Conservation (phyloP, 177 flowering plant species). For the Vitis hybrid region DNA sequence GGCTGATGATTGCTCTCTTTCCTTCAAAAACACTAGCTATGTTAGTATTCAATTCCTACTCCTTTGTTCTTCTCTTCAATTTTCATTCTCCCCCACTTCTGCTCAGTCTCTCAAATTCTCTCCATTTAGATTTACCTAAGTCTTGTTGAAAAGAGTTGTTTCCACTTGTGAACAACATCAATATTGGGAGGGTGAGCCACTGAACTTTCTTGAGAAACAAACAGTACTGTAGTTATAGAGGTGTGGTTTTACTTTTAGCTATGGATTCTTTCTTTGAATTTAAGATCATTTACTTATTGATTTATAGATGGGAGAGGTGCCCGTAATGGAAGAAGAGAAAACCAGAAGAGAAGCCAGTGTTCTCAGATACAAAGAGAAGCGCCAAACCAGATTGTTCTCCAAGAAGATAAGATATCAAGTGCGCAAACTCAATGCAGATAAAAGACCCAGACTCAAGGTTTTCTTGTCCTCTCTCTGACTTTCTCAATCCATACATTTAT, state of each 20-base stretch:
- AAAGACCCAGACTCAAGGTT: slow-evolving; percentile 66
- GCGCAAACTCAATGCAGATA: slow-evolving; percentile 68
- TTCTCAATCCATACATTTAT: slow-evolving; percentile 1
- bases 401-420: slow-evolving; percentile 75
- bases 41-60: slow-evolving; percentile 22
- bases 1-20: slow-evolving; percentile 32
- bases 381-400: slow-evolving; percentile 55
- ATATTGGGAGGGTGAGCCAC: neutral
- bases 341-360: slow-evolving; percentile 62
- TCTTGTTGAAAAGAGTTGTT: too few relatives aligned
- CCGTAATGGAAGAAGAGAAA: slow-evolving; percentile 51
- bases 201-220: slow-evolving; percentile 8
- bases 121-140: neutral
- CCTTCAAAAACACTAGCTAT: slow-evolving; percentile 20
- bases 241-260: too few relatives aligned
- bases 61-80: neutral
- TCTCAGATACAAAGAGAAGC: slow-evolving; percentile 61
- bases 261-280: neutral
- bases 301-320: slow-evolving; percentile 50
- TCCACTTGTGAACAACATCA: too few relatives aligned
- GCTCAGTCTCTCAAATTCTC: neutral
- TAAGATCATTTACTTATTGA: neutral
- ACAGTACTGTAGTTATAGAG: too few relatives aligned
- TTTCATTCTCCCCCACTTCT: neutral
- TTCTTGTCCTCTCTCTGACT: neutral